Conservation (phyloP, 2,329 filamentous ascomycete species). For the Colletotrichum cuscutae region DNA sequence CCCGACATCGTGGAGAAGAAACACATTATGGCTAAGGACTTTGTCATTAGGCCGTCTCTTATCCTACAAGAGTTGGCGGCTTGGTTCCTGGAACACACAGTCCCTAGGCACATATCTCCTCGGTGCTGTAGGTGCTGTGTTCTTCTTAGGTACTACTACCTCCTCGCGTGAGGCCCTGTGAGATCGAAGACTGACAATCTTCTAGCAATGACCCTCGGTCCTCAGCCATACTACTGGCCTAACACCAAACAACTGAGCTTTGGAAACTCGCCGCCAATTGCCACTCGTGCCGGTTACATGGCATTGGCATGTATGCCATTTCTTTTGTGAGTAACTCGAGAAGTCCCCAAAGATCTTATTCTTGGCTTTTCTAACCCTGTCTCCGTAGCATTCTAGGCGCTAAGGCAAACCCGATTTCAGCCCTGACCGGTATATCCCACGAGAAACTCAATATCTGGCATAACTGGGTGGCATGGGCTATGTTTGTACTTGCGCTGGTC, state of each 20-base stretch:
- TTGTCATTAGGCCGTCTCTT: conserved; percentile 29
- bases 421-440: conserved; percentile 64
- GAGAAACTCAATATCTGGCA: conserved; percentile 69
- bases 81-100: conserved; percentile 51
- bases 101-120: conserved; percentile 56
- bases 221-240: conserved; percentile 67
- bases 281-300: conserved; percentile 63
- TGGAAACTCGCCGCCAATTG: conserved; percentile 63
- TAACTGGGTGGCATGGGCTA: conserved; percentile 63
- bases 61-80: conserved; percentile 39
- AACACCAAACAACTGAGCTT: conserved; percentile 50
- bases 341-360: fast-evolving
- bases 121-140: conserved; percentile 51
- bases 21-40: conserved; percentile 1
- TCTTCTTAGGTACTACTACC: conserved; percentile 50
- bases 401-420: conserved; percentile 67
- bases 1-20: conserved; percentile 40
- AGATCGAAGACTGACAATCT: neutral
- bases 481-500: conserved; percentile 65
- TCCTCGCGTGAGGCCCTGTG: neutral
- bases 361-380: neutral
- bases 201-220: conserved; percentile 54
- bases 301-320: conserved; percentile 62
- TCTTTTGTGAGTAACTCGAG: conserved; percentile 47
- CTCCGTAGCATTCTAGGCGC: conserved; percentile 52